Evolutionary conservation across 306 rosid species (phyloP), one percentile per base, ranked within the genome.

Genomic region (Abrus pulchellus): DNA sequence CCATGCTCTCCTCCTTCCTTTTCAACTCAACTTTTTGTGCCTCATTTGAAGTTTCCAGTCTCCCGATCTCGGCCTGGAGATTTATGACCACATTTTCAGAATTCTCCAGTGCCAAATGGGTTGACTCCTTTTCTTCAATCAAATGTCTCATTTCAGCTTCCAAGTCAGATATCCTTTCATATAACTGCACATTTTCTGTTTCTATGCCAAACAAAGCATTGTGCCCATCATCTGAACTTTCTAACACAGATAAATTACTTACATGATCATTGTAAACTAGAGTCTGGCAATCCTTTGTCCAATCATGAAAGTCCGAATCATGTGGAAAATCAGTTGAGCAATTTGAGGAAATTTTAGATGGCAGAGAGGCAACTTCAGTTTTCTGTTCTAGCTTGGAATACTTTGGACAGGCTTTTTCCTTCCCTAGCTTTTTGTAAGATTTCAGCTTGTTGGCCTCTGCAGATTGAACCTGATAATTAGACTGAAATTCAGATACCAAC

Each of bases 101-200:
- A 62, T 79, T 84, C 82, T 84, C 81, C 64, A 79, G 66, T 9
- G 30, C 84, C 74, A 79, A 74, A 52, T 54, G 76, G 54, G 64
- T 73, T 10, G 75, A 80, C 73, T 77, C 88, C 73, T 64, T 90
- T 68, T 84, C 87, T 54, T 84, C 83, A 1, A 53, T 90, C 83
- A 84, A 66, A 50, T 84, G 70, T 69, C 47, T 80, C 63, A 80
- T 62, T 12, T 77, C 87, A 71, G 87, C 87, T 70, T 88, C 91
- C 75, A 90, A 86, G 49, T 60, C 76, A 66, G 82, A n/a, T 61
- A 84, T 77, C 49, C 59, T 57, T 76, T 79, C 89, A 30, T 85
- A 76, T 64, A 88, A 86, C 76, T 79, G 72, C 12, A 72, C 68
- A 47, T 87, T 84, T 79, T 86, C 91, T 54, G 83, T 76, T 82